phyloP scores from a whole-genome alignment of 192 early-diverging fungal genomes.

The Coemansia sp. region DNA sequence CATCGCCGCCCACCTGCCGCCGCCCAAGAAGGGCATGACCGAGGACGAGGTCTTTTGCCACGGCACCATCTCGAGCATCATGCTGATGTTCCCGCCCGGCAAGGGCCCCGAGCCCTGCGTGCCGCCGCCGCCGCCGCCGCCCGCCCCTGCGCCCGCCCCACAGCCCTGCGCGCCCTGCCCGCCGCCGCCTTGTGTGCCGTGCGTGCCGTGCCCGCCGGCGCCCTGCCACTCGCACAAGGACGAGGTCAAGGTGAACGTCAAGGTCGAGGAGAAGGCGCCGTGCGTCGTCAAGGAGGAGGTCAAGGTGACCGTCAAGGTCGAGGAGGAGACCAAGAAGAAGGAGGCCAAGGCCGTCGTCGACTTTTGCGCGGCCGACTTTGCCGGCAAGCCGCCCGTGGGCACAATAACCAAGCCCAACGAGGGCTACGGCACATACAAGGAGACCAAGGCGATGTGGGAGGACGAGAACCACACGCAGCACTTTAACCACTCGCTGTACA shows the following conservation, averaged over 20 bases:
- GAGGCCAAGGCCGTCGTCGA: conserved; percentile 38
- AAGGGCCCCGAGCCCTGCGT: conserved; percentile 39
- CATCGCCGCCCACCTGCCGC: conserved; percentile 45
- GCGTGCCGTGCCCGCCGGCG: conserved; percentile 9
- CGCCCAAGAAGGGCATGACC: conserved; percentile 43
- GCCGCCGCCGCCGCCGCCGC: conserved; percentile 12
- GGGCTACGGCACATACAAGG: conserved; percentile 55
- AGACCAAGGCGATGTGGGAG: conserved; percentile 54
- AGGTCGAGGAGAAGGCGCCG: conserved; percentile 19
- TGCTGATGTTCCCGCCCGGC: conserved; percentile 48
- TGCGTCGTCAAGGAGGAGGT: conserved; percentile 35
- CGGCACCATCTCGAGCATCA: conserved; percentile 43
- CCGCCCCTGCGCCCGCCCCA: conserved; percentile 6
- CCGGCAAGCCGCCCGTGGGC: conserved; percentile 42
- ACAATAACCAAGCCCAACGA: conserved; percentile 50
- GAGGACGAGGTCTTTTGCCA: conserved; percentile 47
- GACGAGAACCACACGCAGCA: conserved; percentile 54
- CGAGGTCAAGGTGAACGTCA: conserved; percentile 28
- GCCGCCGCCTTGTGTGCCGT: conserved; percentile 14
- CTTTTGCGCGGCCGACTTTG: conserved; percentile 44
- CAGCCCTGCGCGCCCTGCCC: conserved; percentile 5
- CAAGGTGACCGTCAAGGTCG: conserved; percentile 44
- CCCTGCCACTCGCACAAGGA: conserved; percentile 19
- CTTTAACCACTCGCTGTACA: conserved; percentile 55
- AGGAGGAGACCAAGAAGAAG: conserved; percentile 41